Conservation (phyloP, 2,329 filamentous ascomycete genomes). For the Botrytis pseudocinerea region DNA sequence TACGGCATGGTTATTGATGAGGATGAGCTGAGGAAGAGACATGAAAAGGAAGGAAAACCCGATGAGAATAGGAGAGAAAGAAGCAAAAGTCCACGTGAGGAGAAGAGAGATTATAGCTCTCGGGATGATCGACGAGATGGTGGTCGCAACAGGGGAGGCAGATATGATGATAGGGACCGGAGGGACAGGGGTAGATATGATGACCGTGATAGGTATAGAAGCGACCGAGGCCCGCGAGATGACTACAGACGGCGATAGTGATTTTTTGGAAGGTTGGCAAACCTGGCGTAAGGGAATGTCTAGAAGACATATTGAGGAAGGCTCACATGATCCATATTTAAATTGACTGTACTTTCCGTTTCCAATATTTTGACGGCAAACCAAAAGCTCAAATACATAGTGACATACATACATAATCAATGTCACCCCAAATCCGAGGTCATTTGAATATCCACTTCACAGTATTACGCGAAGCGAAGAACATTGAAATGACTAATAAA, state of each 20-base stretch:
- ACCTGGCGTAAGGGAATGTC: constrained; percentile 11
- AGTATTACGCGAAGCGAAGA: too few relatives aligned
- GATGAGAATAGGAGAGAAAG: constrained; percentile 38
- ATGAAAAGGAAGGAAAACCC: constrained; percentile 45
- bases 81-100: constrained; percentile 39
- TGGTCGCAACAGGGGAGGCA: constrained; percentile 28
- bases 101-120: constrained; percentile 29
- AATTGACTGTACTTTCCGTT: not conserved
- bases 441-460: not conserved
- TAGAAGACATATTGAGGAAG: not conserved
- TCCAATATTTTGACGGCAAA: not conserved
- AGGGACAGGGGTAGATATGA: constrained; percentile 30
- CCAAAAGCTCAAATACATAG: not conserved
- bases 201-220: constrained; percentile 26
- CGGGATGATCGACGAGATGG: constrained; percentile 29
- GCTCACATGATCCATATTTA: not conserved
- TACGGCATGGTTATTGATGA: constrained; percentile 85
- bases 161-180: constrained; percentile 33
- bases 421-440: not conserved
- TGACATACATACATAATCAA: too few relatives aligned
- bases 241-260: constrained; percentile 18
- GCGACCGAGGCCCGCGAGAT: constrained; percentile 4
- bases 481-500: not conserved
- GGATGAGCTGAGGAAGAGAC: constrained; percentile 60
- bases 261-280: not conserved